Evolutionary conservation across 2,329 filamentous ascomycete species (phyloP), one percentile per base, ranked within the genome.

Genomic region (Pseudogymnoascus sp.): DNA sequence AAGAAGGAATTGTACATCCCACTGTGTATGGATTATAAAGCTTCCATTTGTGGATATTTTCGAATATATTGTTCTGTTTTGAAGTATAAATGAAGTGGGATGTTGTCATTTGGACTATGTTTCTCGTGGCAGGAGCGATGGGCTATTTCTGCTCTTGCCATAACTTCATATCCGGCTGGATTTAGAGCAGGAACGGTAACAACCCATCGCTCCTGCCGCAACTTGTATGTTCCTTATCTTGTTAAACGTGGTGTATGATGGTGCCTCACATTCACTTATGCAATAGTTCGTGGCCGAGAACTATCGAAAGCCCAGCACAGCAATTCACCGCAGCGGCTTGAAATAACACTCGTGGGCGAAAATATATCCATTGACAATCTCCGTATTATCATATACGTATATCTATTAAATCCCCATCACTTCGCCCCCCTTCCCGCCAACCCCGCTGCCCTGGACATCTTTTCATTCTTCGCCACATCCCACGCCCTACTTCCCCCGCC

Each of bases 401-500:
- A 33, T 64, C 16, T 45, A 62, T 62, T 60, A 67, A 33, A 41
- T 43, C 8, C 28, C 2, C 18, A 35, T 67, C 73, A 86, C 69
- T 77, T 81, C 5, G 83, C 83, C 40, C 83, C 84, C 70, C 84
- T 78, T 3, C 84, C 84, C 38, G 79, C 81, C 61, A 85, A 70
- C 25, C 82, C 81, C 8, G 82, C 79, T 21, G 78, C 72, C 68
- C 78, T 77, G 16, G 82, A 79, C 75, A 86, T 73, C 69, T 85
- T 81, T 58, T 81, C 80, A 72, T 86, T 85, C 67, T 79, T 78
- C 16, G 80, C 80, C 69, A 81, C 79, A 72, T 87, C 84, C 83
- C 84, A 84, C 37, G 81, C 79, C 64, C 83, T 78, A 45, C 79
- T 79, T 41, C 74, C 75, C 21, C 80, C 82, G 31, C 78, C 74